phyloP scores from a whole-genome alignment of 1,284 basidiomycete genomes.

The Melanopsichium pennsylvanicum region DNA sequence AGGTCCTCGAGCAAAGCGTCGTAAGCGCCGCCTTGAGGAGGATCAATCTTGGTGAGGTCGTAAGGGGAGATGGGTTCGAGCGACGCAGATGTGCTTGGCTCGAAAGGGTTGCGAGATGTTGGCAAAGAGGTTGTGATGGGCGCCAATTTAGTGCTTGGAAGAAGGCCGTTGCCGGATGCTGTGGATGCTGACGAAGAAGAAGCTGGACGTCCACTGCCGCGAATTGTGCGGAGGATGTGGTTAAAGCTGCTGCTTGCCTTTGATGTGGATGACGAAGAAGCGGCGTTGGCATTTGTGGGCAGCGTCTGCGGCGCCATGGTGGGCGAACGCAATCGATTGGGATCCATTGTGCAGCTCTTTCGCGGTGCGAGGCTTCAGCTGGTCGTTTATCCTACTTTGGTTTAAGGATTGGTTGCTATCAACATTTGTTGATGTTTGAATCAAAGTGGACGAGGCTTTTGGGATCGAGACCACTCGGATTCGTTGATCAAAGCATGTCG shows the following conservation, averaged over 20 bases:
- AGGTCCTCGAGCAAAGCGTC: slow-evolving; percentile 34
- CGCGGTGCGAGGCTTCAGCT: too few relatives aligned
- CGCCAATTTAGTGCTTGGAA: slow-evolving; percentile 23
- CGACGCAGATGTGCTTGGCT: slow-evolving; percentile 10
- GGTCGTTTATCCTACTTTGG: too few relatives aligned
- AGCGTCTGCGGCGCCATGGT: slow-evolving; percentile 13
- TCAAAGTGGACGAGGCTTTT: too few relatives aligned
- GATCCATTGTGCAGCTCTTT: slow-evolving; percentile 14
- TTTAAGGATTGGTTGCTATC: too few relatives aligned
- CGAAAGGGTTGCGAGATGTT: slow-evolving; percentile 19
- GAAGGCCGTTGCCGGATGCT: slow-evolving; percentile 18
- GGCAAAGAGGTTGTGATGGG: slow-evolving; percentile 40
- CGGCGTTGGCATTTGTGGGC: slow-evolving; percentile 5
- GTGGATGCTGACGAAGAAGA: slow-evolving; percentile 17
- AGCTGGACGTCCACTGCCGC: slow-evolving; percentile 18
- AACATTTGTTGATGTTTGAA: too few relatives aligned
- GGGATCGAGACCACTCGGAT: too few relatives aligned
- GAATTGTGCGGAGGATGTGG: slow-evolving; percentile 37
- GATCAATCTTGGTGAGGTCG: slow-evolving; percentile 24
- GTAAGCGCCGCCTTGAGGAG: slow-evolving; percentile 30
- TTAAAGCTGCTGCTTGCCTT: slow-evolving; percentile 39
- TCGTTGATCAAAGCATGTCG: too few relatives aligned
- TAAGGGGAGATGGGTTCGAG: slow-evolving; percentile 39
- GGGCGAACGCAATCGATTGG: slow-evolving; percentile 29
- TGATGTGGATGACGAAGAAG: slow-evolving; percentile 14